A percentile compares a stretch with the other conserved stretches of the same genome.
Conservation (phyloP, 2,329 filamentous ascomycete species). For the Claviceps sp. region DNA sequence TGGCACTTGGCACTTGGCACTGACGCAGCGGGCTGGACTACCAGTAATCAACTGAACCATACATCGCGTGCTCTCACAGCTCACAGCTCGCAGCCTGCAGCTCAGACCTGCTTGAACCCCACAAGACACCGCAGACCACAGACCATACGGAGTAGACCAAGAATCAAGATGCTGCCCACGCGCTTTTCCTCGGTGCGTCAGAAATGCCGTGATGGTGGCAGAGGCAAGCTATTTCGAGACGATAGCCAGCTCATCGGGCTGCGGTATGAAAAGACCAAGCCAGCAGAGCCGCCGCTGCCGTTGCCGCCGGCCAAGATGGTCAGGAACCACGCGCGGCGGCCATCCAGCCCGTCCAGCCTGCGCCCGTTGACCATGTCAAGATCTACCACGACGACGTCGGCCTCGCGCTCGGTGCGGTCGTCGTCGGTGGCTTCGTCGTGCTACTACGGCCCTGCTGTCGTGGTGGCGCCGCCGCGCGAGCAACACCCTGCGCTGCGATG, state of each 20-base stretch:
- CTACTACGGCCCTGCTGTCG: slow-evolving; percentile 13
- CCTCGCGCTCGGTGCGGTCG: slow-evolving; percentile 1
- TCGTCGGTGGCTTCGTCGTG: slow-evolving; percentile 8
- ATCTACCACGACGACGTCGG: slow-evolving; percentile 12
- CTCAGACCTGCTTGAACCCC: too few species aligned
- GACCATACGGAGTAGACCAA: too few species aligned
- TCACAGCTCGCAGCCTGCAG: too few species aligned
- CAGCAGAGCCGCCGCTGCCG: slow-evolving; percentile 43
- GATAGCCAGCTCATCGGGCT: slow-evolving; percentile 39
- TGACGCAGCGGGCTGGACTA: too few species aligned
- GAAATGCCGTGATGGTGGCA: slow-evolving; percentile 20
- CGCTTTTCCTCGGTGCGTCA: slow-evolving; percentile 30
- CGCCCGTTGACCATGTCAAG: slow-evolving; percentile 7
- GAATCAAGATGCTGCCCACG: slow-evolving; percentile 21
- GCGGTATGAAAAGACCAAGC: slow-evolving; percentile 47
- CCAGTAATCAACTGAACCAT: too few species aligned
- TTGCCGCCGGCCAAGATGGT: slow-evolving; percentile 26
- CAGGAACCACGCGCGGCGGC: slow-evolving; percentile 9
- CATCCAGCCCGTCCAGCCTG: background rate
- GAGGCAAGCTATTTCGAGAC: slow-evolving; percentile 26
- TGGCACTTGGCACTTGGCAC: too few species aligned
- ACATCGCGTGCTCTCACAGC: too few species aligned
- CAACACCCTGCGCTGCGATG: slow-evolving; percentile 39
- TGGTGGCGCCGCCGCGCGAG: slow-evolving; percentile 31
- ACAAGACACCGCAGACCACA: too few species aligned